These are phyloP conservation scores for Nevesoporus exiguus DNA, from an alignment of 768 basidiomycete species.

Conservation along the genomic window DNA sequence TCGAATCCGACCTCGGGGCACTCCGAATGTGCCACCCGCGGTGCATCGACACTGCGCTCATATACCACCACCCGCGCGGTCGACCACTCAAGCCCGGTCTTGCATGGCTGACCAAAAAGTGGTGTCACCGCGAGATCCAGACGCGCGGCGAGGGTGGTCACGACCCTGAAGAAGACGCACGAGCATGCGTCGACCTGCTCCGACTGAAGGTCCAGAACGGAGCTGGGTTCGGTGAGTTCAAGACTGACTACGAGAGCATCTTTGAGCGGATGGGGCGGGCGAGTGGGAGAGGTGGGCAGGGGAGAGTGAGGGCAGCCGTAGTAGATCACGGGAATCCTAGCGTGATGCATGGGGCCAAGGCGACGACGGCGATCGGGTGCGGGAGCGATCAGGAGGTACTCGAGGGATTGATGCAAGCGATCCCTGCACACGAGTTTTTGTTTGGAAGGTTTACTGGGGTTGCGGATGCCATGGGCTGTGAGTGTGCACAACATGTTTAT, in stretches of 20 bases:
- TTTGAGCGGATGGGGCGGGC: conserved; percentile 79
- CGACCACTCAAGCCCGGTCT: conserved; percentile 92
- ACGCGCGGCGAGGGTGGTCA: conserved; percentile 81
- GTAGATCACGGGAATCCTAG: conserved; percentile 84
- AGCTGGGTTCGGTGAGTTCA: conserved; percentile 81
- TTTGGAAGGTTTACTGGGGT: conserved; percentile 84
- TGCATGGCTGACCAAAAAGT: conserved; percentile 95
- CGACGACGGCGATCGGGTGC: conserved; percentile 73
- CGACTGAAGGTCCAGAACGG: conserved; percentile 77
- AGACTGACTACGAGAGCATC: conserved; percentile 79
- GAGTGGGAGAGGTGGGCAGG: conserved; percentile 33
- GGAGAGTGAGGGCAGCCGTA: too few species aligned
- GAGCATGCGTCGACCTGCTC: conserved; percentile 82
- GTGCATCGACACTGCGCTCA: conserved; percentile 88
- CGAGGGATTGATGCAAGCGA: conserved; percentile 56
- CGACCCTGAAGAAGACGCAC: conserved; percentile 92
- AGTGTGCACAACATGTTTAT: conserved; percentile 25
- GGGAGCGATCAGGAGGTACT: conserved; percentile 75
- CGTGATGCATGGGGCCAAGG: conserved; percentile 83
- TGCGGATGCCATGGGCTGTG: conserved; percentile 81
- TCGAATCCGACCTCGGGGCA: conserved; percentile 90
- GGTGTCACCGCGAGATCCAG: conserved; percentile 90
- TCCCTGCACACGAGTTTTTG: conserved; percentile 70
- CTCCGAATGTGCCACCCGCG: conserved; percentile 82
- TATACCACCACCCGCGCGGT: conserved; percentile 91